Conservation (phyloP, 768 basidiomycete genomes). For the Boletus rufocinnamomeus region DNA sequence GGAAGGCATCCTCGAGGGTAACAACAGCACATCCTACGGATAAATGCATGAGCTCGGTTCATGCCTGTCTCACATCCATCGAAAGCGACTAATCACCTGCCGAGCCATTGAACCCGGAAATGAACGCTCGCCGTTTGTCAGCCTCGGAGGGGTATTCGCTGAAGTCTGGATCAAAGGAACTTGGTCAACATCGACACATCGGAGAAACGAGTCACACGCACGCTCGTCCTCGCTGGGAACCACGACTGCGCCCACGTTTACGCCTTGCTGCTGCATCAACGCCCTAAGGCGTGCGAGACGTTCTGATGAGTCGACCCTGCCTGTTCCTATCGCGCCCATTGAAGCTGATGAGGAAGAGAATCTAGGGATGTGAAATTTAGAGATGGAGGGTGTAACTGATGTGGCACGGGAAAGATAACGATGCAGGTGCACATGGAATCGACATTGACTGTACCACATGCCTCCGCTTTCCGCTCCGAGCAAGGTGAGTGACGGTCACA, state of each 20-base stretch:
- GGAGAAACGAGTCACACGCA: conserved; percentile 38
- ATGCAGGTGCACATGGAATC: conserved; percentile 18
- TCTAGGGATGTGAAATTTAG: conserved; percentile 4
- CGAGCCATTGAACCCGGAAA: conserved; percentile 93
- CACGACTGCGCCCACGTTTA: conserved; percentile 69
- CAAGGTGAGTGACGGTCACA: background rate
- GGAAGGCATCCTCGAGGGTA: conserved; percentile 65
- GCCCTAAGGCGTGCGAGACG: conserved; percentile 64
- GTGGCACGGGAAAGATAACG: conserved; percentile 27
- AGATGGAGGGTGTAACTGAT: background rate
- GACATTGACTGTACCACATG: conserved; percentile 30
- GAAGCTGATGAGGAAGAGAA: conserved; percentile 19
- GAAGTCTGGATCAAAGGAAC: conserved; percentile 52
- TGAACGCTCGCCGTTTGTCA: conserved; percentile 82
- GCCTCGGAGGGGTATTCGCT: conserved; percentile 89
- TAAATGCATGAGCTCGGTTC: conserved; percentile 7
- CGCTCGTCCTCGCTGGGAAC: conserved; percentile 94
- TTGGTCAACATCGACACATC: background rate
- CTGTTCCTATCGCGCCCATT: conserved; percentile 41
- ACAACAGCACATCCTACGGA: conserved; percentile 72
- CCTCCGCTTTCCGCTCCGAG: conserved; percentile 25
- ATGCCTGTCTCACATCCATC: background rate
- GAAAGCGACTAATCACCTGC: conserved; percentile 57
- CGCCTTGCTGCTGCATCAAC: conserved; percentile 61
- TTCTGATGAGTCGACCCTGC: conserved; percentile 60